These are phyloP conservation scores for Neocucurbitaria cava DNA, from an alignment of 2,329 filamentous ascomycete genomes.

Conservation along the genomic window DNA sequence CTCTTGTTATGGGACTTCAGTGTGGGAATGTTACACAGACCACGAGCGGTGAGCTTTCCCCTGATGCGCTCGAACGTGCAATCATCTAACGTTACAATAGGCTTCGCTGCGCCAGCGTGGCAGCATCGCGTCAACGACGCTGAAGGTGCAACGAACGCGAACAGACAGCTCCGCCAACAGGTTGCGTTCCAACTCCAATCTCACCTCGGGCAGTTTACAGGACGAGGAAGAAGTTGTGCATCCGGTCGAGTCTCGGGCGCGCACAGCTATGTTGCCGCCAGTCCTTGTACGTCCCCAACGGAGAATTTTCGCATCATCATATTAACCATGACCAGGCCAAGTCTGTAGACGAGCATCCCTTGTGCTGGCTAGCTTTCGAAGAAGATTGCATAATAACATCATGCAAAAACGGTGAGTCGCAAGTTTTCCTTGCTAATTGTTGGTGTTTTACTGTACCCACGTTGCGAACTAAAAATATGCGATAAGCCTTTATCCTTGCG, in stretches of 20 bases:
- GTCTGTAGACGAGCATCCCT: conserved; percentile 81
- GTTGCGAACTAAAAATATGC: conserved; percentile 2
- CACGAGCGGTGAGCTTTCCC: conserved; percentile 72
- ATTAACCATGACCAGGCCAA: conserved; percentile 67
- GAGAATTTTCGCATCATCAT: not conserved
- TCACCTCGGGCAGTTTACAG: conserved; percentile 61
- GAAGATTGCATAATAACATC: conserved; percentile 92
- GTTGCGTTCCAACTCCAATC: conserved; percentile 73
- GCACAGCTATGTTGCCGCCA: conserved; percentile 85
- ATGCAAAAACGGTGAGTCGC: conserved; percentile 80
- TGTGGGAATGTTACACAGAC: conserved; percentile 92
- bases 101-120: conserved; percentile 64
- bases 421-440: conserved; percentile 21
- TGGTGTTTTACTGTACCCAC: too few relatives aligned
- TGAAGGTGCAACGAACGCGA: conserved; percentile 56
- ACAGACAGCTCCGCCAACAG: conserved; percentile 69
- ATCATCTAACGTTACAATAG: conserved; percentile 39
- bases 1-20: conserved; percentile 97
- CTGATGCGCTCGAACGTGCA: not conserved
- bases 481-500: conserved; percentile 33
- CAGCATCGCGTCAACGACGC: conserved; percentile 59
- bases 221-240: conserved; percentile 73
- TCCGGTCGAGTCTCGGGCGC: conserved; percentile 81
- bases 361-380: conserved; percentile 92
- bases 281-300: conserved; percentile 71